Evolutionary conservation across 768 basidiomycete species (phyloP).

Genomic region (Naganishia kalamii): DNA sequence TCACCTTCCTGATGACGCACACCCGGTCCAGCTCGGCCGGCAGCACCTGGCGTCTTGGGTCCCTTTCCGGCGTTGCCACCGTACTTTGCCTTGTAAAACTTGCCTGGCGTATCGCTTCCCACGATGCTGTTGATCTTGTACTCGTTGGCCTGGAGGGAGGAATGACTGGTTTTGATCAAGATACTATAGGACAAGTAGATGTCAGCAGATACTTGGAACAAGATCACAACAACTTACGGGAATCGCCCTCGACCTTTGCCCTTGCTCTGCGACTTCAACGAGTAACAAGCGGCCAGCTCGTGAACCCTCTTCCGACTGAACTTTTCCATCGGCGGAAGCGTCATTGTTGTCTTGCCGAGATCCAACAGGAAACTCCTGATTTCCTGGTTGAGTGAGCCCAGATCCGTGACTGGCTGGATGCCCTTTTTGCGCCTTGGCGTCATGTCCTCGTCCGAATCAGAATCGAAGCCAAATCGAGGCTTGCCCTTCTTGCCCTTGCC

Average conservation of each 20-base stretch:
- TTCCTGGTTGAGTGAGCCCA: conserved; percentile 45
- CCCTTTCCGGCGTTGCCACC: conserved; percentile 44
- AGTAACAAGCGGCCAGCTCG: conserved; percentile 70
- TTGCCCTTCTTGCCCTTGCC: conserved; percentile 57
- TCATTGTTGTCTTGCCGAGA: conserved; percentile 54
- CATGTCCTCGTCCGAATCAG: conserved; percentile 28
- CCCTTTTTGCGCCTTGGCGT: conserved; percentile 17
- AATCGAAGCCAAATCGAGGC: conserved; percentile 57
- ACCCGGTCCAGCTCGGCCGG: conserved; percentile 28
- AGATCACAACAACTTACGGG: conserved; percentile 49
- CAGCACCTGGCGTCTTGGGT: conserved; percentile 32
- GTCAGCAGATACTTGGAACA: neutral
- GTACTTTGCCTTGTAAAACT: conserved; percentile 45
- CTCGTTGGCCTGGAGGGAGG: conserved; percentile 56
- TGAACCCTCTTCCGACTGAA: conserved; percentile 67
- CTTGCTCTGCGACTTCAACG: conserved; percentile 66
- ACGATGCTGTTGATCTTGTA: conserved; percentile 53
- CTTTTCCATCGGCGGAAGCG: conserved; percentile 73
- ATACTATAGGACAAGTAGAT: conserved; percentile 46
- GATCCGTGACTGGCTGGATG: conserved; percentile 25
- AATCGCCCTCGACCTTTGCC: conserved; percentile 66
- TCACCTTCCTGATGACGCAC: conserved; percentile 72
- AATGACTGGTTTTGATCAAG: conserved; percentile 61
- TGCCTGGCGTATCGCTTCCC: conserved; percentile 34
- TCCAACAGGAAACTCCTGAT: conserved; percentile 65